These are phyloP conservation scores for Erysimum cheiranthoides DNA, from an alignment of 345 rosid species.

Conservation along the genomic window DNA sequence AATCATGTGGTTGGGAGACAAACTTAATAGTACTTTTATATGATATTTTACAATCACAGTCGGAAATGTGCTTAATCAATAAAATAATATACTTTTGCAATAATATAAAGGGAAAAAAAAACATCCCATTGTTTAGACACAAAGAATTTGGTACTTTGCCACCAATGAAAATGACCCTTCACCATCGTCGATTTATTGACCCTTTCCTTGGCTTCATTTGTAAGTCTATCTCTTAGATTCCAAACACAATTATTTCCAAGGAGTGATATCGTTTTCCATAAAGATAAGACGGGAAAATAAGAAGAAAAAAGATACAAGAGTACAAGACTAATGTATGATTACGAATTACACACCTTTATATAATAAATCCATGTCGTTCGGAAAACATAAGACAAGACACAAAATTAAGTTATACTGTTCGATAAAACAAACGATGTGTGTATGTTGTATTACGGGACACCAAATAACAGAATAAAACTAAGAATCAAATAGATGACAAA, in stretches of 20 bases:
- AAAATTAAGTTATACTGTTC: too few species aligned
- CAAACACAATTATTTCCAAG: neutral
- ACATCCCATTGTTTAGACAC: neutral
- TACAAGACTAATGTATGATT: slow-evolving; percentile 16
- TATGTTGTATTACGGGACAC: too few species aligned
- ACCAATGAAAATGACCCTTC: slow-evolving; percentile 4
- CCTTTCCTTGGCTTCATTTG: slow-evolving; percentile 16
- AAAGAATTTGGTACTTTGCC: slow-evolving; percentile 21
- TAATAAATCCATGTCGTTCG: neutral
- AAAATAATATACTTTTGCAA: neutral
- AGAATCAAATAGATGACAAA: too few species aligned
- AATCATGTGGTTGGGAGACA: neutral
- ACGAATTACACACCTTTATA: neutral
- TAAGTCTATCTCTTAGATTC: neutral
- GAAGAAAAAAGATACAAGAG: too few species aligned
- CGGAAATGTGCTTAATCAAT: neutral
- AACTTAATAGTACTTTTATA: neutral
- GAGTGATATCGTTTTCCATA: neutral
- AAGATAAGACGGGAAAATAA: neutral
- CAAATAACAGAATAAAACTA: too few species aligned
- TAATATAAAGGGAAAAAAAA: neutral
- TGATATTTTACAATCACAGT: neutral
- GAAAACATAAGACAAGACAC: too few species aligned
- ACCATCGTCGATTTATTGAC: slow-evolving; percentile 1
- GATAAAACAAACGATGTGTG: too few species aligned